phyloP scores from a whole-genome alignment of 495 filamentous ascomycete genomes.

The Daldinia bambusicola region DNA sequence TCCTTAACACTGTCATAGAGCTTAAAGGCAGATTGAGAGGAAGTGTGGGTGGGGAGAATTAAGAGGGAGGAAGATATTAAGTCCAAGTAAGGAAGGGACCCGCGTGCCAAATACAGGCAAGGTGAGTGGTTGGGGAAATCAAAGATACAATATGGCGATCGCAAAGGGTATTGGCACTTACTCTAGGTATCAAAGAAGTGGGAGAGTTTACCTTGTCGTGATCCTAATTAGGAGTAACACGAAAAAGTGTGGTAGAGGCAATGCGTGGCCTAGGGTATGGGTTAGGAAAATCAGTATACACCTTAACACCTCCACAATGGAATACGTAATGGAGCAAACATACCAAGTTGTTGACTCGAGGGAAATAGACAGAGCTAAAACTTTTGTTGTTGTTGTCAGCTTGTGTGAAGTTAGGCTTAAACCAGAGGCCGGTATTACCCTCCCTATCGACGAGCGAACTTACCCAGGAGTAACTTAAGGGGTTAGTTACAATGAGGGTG shows the following conservation, averaged over 20 bases:
- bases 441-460: neutral
- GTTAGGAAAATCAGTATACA: conserved; percentile 9
- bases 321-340: conserved; percentile 4
- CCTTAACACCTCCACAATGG: neutral
- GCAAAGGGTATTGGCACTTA: neutral
- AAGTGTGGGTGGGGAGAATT: neutral
- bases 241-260: neutral
- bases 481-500: neutral
- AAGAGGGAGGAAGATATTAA: neutral
- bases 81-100: neutral
- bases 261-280: neutral
- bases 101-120: neutral
- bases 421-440: neutral
- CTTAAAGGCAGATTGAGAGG: neutral
- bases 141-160: neutral
- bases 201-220: neutral
- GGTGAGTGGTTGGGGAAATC: neutral
- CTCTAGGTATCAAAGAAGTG: conserved; percentile 8
- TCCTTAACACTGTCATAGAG: neutral
- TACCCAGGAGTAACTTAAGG: conserved; percentile 6
- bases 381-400: conserved; percentile 10
- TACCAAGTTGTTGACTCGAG: conserved; percentile 9
- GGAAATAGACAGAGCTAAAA: neutral
- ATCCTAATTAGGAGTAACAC: neutral
- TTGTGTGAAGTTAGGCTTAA: neutral